Base-by-base conservation (phyloP, 495 filamentous ascomycete species). In the Trichocladium antarcticum region DNA sequence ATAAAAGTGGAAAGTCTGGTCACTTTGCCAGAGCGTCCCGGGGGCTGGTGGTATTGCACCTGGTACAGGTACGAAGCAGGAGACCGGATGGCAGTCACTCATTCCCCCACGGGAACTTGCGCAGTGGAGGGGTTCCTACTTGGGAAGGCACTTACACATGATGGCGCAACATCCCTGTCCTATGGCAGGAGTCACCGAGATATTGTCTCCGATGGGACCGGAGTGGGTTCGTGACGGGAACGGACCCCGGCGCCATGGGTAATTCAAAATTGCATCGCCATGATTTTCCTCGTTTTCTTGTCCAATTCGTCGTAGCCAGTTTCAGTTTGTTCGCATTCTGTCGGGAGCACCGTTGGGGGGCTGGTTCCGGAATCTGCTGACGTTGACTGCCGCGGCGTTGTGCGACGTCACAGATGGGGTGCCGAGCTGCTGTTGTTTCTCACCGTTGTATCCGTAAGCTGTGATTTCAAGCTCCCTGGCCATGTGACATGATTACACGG, bases 141-240 rank as follows among this genome's bases (percentile, higher is more conserved):
- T 17, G 22, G 40, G 40, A 35, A 45, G 15, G 42, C 46, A 50
- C 48, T 51, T 56, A 51, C 49, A 49, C 14, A n/a, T 9, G 19
- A 21, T 14, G 10, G 27, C 15, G 17, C 11, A 11, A 32, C 12
- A 37, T 21, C 46, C 40, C 35, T 34, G 38, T 3, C 8, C 4
- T 3, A 27, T 15, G 16, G 39, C 19, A 56, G 45, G 49, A 51
- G 53, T 51, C 49, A 37, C 53, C 53, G 53, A 56, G 45, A 48
- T 56, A 44, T 51, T 44, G 45, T 46, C 43, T 45, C 47, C 24
- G 34, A 45, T 39, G 39, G 40, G 22, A 17, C 17, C 48, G 39
- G 40, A 52, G 41, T 45, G 49, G 42, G 14, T 19, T 38, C 17
- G 10, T 5, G n/a, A 40, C 38, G 44, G 29, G 53, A 43, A 32